phyloP scores from a whole-genome alignment of 805 yeast genomes.

The Candida palmyrensis region DNA sequence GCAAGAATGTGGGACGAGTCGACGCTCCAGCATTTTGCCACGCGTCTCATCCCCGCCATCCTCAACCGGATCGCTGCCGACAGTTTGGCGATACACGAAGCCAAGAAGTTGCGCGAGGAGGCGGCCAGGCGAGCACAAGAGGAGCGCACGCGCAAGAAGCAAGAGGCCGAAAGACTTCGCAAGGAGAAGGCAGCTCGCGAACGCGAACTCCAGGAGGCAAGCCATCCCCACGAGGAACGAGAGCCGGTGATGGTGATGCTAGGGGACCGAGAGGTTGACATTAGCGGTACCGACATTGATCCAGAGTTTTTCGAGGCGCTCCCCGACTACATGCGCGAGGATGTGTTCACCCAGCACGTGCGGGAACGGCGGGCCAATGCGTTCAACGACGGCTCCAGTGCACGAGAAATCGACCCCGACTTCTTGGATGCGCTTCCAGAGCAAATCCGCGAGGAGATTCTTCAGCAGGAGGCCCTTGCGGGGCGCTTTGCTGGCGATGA shows the following conservation, averaged over 20 bases:
- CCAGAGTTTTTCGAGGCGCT: slow-evolving; percentile 85
- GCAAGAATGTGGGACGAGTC: slow-evolving; percentile 44
- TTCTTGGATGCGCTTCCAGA: slow-evolving; percentile 80
- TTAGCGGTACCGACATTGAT: slow-evolving; percentile 86
- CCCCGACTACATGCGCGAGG: slow-evolving; percentile 91
- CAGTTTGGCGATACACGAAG: slow-evolving; percentile 36
- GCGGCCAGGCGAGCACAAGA: slow-evolving; percentile 20
- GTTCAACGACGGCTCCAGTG: slow-evolving; percentile 30
- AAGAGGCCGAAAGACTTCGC: slow-evolving; percentile 24
- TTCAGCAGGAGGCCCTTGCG: slow-evolving; percentile 51
- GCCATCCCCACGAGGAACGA: slow-evolving; percentile 11
- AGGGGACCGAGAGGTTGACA: slow-evolving; percentile 76
- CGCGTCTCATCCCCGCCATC: slow-evolving; percentile 25
- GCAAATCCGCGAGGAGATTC: slow-evolving; percentile 54
- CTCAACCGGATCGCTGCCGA: slow-evolving; percentile 44
- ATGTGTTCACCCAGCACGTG: slow-evolving; percentile 81
- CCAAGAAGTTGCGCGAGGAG: slow-evolving; percentile 25
- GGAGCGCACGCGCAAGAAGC: slow-evolving; percentile 23
- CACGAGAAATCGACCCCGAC: slow-evolving; percentile 71
- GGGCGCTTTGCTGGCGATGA: slow-evolving; percentile 27
- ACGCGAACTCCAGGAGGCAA: slow-evolving; percentile 13
- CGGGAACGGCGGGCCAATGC: slow-evolving; percentile 67
- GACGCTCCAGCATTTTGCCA: slow-evolving; percentile 12
- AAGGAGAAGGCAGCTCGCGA: slow-evolving; percentile 16
- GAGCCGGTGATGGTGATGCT: slow-evolving; percentile 65